Conservation (phyloP, 805 yeast genomes). For the Saturnispora quitensis region DNA sequence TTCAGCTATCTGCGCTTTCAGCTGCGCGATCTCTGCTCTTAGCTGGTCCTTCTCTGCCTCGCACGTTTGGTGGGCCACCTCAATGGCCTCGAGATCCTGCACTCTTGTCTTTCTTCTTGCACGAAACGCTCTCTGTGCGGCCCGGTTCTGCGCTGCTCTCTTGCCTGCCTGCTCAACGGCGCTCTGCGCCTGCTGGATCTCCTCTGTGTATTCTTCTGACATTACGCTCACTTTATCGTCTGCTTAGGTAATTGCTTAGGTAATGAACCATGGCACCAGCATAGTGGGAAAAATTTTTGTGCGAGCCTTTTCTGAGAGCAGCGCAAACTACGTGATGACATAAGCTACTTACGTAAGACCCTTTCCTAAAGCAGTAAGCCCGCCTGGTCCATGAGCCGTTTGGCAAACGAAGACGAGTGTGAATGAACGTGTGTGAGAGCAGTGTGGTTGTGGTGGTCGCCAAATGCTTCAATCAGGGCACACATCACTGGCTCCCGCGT, state of each 20-base stretch:
- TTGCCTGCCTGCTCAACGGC: constrained; percentile 33
- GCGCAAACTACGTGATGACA: not conserved
- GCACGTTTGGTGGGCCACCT: constrained; percentile 52
- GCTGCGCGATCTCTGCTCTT: constrained; percentile 58
- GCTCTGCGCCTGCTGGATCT: constrained; percentile 2
- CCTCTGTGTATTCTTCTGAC: constrained; percentile 4
- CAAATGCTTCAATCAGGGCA: not conserved
- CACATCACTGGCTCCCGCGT: not conserved
- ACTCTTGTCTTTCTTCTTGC: constrained; percentile 74
- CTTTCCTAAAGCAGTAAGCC: not conserved
- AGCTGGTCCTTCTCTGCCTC: constrained; percentile 59
- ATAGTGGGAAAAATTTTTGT: not conserved
- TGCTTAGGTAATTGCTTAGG: constrained; percentile 3
- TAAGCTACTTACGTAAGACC: not conserved
- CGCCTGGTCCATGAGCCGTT: not conserved
- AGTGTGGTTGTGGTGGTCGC: not conserved
- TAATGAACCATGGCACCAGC: not conserved
- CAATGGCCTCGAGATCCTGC: constrained; percentile 67
- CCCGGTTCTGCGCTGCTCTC: constrained; percentile 87
- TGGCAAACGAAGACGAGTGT: not conserved
- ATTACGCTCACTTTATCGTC: not conserved
- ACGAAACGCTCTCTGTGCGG: constrained; percentile 87
- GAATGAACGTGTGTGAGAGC: not conserved
- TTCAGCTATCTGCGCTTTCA: constrained; percentile 63
- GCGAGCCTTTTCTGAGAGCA: not conserved